A percentile compares a stretch with the other conserved stretches of the same genome.
Conservation (phyloP, 805 yeast species). For the Teunomyces barrocoloradensis region DNA sequence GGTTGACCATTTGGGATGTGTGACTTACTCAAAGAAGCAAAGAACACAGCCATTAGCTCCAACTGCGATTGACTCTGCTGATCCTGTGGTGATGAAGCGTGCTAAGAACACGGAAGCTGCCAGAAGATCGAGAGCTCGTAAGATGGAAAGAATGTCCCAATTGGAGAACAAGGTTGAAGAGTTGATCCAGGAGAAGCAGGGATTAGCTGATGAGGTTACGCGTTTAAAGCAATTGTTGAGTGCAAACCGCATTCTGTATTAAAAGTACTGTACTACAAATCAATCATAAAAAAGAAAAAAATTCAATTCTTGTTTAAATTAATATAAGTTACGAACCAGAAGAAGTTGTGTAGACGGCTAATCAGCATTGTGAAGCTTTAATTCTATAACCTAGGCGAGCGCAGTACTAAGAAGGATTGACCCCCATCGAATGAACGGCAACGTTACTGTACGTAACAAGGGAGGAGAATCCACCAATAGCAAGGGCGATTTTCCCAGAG, state of each 20-base stretch:
- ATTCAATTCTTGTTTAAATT: slow-evolving; percentile 2
- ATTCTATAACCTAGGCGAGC: too few species aligned
- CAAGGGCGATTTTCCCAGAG: not conserved
- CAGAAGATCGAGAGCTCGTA: slow-evolving; percentile 89
- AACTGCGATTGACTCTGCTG: slow-evolving; percentile 54
- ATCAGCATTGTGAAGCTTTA: too few species aligned
- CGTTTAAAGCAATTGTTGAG: slow-evolving; percentile 53
- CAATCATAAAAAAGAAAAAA: not conserved
- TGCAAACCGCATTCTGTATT: slow-evolving; percentile 7
- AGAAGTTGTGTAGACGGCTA: not conserved
- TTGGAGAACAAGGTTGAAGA: slow-evolving; percentile 74
- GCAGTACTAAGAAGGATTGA: too few species aligned
- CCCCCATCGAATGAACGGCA: not conserved
- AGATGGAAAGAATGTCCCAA: slow-evolving; percentile 82
- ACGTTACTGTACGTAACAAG: too few species aligned
- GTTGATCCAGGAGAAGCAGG: slow-evolving; percentile 56
- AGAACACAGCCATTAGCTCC: slow-evolving; percentile 72
- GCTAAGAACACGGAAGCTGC: slow-evolving; percentile 99
- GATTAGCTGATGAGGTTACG: slow-evolving; percentile 60
- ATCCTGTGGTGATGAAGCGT: slow-evolving; percentile 77
- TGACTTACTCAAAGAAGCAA: slow-evolving; percentile 75
- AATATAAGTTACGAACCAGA: not conserved
- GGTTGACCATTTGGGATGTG: slow-evolving; percentile 71
- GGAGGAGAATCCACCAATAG: not conserved
- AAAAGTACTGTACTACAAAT: not conserved